phyloP scores from a whole-genome alignment of 2,329 filamentous ascomycete species.

The Coniochaeta sp. region DNA sequence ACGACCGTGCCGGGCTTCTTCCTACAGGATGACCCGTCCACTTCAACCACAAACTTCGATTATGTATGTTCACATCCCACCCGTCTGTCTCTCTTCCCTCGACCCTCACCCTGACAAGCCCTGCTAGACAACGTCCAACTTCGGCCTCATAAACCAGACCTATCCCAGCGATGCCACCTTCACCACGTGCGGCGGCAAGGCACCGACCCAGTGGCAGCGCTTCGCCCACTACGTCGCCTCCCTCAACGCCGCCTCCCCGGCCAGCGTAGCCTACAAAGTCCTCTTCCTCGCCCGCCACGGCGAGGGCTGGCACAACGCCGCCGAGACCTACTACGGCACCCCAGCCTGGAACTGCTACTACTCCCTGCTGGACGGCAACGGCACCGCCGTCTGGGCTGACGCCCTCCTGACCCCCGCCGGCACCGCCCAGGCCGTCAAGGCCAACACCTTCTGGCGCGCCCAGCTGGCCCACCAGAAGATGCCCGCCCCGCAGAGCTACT shows the following conservation, averaged over 20 bases:
- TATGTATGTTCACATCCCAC: constrained; percentile 48
- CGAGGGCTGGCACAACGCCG: constrained; percentile 57
- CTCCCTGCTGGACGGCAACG: constrained; percentile 56
- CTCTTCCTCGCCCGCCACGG: constrained; percentile 64
- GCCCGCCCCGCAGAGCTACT: constrained; percentile 56
- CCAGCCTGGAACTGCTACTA: constrained; percentile 67
- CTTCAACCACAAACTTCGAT: constrained; percentile 50
- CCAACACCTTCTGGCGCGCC: constrained; percentile 50
- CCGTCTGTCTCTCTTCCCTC: neutral
- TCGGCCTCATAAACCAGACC: constrained; percentile 56
- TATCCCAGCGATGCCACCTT: constrained; percentile 47
- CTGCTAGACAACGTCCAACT: constrained; percentile 52
- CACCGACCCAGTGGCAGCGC: constrained; percentile 53
- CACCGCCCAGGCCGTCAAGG: constrained; percentile 46
- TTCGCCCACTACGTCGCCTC: constrained; percentile 49
- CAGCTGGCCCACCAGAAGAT: constrained; percentile 44
- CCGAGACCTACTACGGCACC: constrained; percentile 59
- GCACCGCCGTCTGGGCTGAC: constrained; percentile 55
- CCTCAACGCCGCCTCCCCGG: constrained; percentile 39
- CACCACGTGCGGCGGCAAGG: constrained; percentile 27
- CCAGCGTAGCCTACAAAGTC: constrained; percentile 53
- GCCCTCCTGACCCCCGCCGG: constrained; percentile 53
- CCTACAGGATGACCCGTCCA: constrained; percentile 52
- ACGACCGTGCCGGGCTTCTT: constrained; percentile 56
- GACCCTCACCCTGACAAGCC: constrained; percentile 6